phyloP scores from a whole-genome alignment of 345 rosid species.

The Boechera stricta region DNA sequence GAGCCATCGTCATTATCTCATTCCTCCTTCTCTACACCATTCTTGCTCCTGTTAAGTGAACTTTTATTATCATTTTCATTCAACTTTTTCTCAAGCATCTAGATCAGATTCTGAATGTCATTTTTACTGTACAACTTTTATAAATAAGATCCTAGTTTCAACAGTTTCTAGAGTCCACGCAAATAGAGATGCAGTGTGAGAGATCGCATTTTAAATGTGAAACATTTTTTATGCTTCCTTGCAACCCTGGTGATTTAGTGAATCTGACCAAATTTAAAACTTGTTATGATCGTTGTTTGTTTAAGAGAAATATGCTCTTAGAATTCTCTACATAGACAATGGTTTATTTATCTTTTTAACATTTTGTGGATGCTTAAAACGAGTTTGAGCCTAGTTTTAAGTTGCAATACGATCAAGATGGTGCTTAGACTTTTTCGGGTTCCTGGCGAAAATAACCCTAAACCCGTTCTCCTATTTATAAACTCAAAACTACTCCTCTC shows the following conservation, averaged over 20 bases:
- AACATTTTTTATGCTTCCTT: no score
- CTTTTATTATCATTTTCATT: no score
- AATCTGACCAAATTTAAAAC: background rate
- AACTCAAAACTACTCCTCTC: no score
- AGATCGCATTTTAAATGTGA: background rate
- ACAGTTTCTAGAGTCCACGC: background rate
- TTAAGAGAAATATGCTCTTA: background rate
- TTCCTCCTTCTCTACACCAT: conserved; percentile 84
- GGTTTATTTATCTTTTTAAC: background rate
- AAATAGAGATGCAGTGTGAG: background rate
- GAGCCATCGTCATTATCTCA: conserved; percentile 68
- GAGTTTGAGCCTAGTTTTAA: background rate
- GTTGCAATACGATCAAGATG: background rate
- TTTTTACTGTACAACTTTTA: background rate
- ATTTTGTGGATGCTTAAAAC: background rate
- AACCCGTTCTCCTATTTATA: no score
- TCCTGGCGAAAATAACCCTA: background rate
- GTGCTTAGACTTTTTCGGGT: background rate
- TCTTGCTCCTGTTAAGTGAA: conserved; percentile 76
- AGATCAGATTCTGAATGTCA: conserved; percentile 12
- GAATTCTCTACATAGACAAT: background rate
- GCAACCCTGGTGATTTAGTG: background rate
- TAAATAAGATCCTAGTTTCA: background rate
- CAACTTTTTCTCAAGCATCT: background rate
- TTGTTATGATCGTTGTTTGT: background rate